Conservation (phyloP, 306 rosid genomes). For the Lotus japonicus region DNA sequence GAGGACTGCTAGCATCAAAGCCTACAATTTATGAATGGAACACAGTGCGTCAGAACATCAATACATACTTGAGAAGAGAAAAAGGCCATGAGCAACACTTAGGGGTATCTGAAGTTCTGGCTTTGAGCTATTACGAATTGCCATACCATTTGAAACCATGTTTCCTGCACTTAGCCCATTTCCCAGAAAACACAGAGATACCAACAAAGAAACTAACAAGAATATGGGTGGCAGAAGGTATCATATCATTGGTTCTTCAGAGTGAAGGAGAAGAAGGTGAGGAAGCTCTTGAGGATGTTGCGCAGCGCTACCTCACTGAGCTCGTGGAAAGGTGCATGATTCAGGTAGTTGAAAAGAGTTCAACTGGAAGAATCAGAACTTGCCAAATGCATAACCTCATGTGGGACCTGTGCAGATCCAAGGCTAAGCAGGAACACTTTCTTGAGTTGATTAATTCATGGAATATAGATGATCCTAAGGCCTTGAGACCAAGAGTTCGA, state of each 20-base stretch:
- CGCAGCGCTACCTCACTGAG: slow-evolving; percentile 34
- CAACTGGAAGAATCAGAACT: slow-evolving; percentile 41
- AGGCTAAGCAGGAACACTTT: slow-evolving; percentile 45
- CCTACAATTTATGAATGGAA: slow-evolving; percentile 42
- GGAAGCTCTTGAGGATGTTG: slow-evolving; percentile 29
- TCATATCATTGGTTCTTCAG: slow-evolving; percentile 32
- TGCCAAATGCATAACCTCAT: slow-evolving; percentile 47
- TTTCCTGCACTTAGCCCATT: slow-evolving; percentile 46
- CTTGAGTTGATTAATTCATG: slow-evolving; percentile 23
- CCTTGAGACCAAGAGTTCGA: slow-evolving; percentile 23
- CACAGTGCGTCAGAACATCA: slow-evolving; percentile 32
- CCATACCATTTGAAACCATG: slow-evolving; percentile 53
- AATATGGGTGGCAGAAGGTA: slow-evolving; percentile 60
- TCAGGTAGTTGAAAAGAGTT: slow-evolving; percentile 33
- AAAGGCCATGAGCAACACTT: slow-evolving; percentile 29
- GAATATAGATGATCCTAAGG: slow-evolving; percentile 14
- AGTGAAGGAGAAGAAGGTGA: slow-evolving; percentile 22
- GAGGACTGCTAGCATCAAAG: slow-evolving; percentile 53
- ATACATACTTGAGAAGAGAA: slow-evolving; percentile 33
- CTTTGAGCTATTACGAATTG: slow-evolving; percentile 48
- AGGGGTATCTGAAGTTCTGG: slow-evolving; percentile 30
- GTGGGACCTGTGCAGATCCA: slow-evolving; percentile 37
- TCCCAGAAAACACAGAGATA: slow-evolving; percentile 47
- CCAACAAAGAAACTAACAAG: slow-evolving; percentile 36
- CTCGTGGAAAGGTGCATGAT: slow-evolving; percentile 41